phyloP scores from a whole-genome alignment of 805 yeast genomes.

The Cephaloascus fragrans region DNA sequence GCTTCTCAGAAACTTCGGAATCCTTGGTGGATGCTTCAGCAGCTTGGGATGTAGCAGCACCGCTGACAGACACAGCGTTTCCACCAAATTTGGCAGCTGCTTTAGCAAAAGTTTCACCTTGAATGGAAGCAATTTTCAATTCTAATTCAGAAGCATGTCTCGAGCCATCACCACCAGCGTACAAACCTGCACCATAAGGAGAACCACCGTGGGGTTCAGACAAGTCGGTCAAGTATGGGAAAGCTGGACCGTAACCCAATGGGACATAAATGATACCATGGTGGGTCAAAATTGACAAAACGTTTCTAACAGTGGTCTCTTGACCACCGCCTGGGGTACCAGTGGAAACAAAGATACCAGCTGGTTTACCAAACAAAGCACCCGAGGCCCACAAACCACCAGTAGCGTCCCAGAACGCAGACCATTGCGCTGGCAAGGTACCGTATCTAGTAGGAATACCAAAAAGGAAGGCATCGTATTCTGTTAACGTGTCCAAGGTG shows the following conservation, averaged over 20 bases:
- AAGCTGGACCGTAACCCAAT: conserved; percentile 55
- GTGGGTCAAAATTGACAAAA: conserved; percentile 58
- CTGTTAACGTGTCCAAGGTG: conserved; percentile 42
- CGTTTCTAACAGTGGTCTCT: conserved; percentile 59
- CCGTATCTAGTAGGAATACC: conserved; percentile 89
- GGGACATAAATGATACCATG: conserved; percentile 80
- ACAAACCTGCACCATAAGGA: conserved; percentile 81
- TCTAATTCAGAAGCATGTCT: conserved; percentile 59
- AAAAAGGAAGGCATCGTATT: conserved; percentile 73
- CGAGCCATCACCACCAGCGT: conserved; percentile 71
- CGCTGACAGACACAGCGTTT: conserved; percentile 2
- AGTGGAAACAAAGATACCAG: conserved; percentile 63
- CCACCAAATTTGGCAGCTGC: conserved; percentile 20
- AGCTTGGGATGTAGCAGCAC: conserved; percentile 5
- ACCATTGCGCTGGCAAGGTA: conserved; percentile 68
- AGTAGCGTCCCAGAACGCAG: conserved; percentile 67
- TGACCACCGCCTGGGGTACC: conserved; percentile 80
- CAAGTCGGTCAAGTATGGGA: conserved; percentile 43
- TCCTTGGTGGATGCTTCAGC: conserved; percentile 4
- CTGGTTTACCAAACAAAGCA: conserved; percentile 63
- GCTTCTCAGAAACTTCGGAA: conserved; percentile 3
- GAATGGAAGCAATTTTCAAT: conserved; percentile 49
- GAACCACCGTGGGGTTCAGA: conserved; percentile 71
- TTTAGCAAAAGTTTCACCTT: conserved; percentile 57
- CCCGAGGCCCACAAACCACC: conserved; percentile 77